phyloP scores from a whole-genome alignment of 2,329 filamentous ascomycete species.

The Chaetomium sp. region DNA sequence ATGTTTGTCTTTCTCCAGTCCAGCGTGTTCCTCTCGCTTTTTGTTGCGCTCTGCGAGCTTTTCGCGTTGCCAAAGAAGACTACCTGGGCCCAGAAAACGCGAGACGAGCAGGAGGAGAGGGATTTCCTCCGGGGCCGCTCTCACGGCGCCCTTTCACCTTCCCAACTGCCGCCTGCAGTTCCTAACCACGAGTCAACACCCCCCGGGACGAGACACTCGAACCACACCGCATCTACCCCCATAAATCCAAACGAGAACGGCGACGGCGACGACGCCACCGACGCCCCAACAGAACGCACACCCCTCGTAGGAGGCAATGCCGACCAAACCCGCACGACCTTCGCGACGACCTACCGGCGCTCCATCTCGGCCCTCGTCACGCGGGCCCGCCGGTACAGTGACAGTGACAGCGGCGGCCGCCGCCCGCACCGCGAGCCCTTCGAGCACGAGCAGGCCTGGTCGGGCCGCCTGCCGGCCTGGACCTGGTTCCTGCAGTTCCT shows the following conservation, averaged over 20 bases:
- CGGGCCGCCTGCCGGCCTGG: slow-evolving; percentile 74
- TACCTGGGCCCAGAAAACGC: slow-evolving; percentile 64
- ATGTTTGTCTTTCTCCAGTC: slow-evolving; percentile 79
- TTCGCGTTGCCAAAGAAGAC: slow-evolving; percentile 73
- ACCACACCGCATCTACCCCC: slow-evolving; percentile 11
- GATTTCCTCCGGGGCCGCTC: slow-evolving; percentile 39
- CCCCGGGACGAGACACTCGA: slow-evolving; percentile 27
- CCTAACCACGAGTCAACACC: slow-evolving; percentile 26
- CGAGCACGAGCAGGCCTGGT: slow-evolving; percentile 83
- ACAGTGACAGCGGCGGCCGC: slow-evolving; percentile 35
- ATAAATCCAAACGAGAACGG: slow-evolving; percentile 37
- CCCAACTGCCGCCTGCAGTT: slow-evolving; percentile 23
- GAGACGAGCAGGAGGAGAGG: slow-evolving; percentile 51
- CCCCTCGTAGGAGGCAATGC: slow-evolving; percentile 47
- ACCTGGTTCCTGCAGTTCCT: slow-evolving; percentile 88
- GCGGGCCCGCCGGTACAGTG: slow-evolving; percentile 30
- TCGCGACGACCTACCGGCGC: slow-evolving; percentile 58
- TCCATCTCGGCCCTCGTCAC: slow-evolving; percentile 44
- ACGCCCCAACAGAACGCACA: slow-evolving; percentile 54
- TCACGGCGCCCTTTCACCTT: slow-evolving; percentile 19
- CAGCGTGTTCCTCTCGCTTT: slow-evolving; percentile 70
- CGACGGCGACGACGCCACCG: slow-evolving; percentile 43
- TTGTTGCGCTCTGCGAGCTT: slow-evolving; percentile 77
- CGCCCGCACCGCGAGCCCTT: slow-evolving; percentile 49
- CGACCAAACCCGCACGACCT: slow-evolving; percentile 50